Conservation (phyloP, 805 yeast genomes). For the Ogataea corticis region DNA sequence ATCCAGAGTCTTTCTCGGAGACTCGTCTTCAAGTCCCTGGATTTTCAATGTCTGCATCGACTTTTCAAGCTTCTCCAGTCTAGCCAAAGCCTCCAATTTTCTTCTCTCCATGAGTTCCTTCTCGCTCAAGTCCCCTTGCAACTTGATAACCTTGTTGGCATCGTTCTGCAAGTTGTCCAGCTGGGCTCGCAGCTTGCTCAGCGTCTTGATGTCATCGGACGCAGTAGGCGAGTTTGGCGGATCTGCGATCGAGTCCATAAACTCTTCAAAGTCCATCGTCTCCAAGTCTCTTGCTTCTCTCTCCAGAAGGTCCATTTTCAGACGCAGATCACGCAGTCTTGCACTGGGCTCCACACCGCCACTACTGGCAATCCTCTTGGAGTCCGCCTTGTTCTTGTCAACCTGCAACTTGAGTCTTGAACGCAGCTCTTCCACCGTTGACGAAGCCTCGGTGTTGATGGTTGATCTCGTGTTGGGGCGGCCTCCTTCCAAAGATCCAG, state of each 20-base stretch:
- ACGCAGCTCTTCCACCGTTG: slow-evolving; percentile 34
- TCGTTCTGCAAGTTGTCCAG: slow-evolving; percentile 66
- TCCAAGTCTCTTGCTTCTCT: slow-evolving; percentile 84
- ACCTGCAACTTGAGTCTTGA: slow-evolving; percentile 46
- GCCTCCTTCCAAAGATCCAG: slow-evolving; percentile 7
- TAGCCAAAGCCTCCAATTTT: slow-evolving; percentile 65
- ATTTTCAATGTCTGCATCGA: slow-evolving; percentile 24
- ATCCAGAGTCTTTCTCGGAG: slow-evolving; percentile 29
- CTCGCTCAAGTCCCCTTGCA: slow-evolving; percentile 47
- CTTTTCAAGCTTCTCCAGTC: slow-evolving; percentile 68
- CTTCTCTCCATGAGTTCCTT: slow-evolving; percentile 59
- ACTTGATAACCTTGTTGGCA: slow-evolving; percentile 74
- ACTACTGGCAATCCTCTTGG: slow-evolving; percentile 39
- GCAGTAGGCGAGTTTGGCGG: slow-evolving; percentile 30
- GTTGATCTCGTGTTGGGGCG: slow-evolving; percentile 11
- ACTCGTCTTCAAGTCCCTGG: slow-evolving; percentile 17
- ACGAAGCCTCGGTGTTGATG: slow-evolving; percentile 14
- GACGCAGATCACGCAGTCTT: slow-evolving; percentile 70
- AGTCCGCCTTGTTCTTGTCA: slow-evolving; percentile 46
- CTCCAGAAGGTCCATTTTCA: slow-evolving; percentile 82
- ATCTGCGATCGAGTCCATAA: slow-evolving; percentile 16
- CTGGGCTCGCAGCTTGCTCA: slow-evolving; percentile 55
- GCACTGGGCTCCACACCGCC: slow-evolving; percentile 73
- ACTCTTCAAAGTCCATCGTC: slow-evolving; percentile 74
- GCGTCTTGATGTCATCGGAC: slow-evolving; percentile 53